Evolutionary conservation across 352 stramenopile species (phyloP).

Genomic region (Aphanomyces euteiches): DNA sequence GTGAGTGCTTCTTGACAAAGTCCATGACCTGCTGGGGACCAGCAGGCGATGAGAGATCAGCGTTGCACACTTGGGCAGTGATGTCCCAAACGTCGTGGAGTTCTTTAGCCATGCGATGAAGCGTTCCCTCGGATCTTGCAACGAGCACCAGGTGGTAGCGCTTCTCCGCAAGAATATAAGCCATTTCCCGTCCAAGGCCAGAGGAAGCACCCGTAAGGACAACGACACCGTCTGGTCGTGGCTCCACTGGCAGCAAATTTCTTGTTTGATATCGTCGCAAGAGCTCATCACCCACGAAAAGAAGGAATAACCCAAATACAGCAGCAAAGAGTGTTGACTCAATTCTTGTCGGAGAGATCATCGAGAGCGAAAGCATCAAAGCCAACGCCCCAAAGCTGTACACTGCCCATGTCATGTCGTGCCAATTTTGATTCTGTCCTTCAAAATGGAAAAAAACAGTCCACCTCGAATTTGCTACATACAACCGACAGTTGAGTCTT

Average conservation of each 20-base stretch:
- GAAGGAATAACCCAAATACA: background rate
- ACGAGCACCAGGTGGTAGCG: constrained; percentile 75
- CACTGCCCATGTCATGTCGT: background rate
- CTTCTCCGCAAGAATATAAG: constrained; percentile 71
- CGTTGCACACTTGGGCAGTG: constrained; percentile 54
- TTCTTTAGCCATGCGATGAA: constrained; percentile 67
- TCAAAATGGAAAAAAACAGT: no score
- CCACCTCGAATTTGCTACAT: no score
- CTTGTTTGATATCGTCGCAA: constrained; percentile 22
- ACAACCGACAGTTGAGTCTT: no score
- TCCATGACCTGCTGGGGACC: constrained; percentile 56
- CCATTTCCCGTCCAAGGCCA: constrained; percentile 72
- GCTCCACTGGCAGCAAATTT: constrained; percentile 78
- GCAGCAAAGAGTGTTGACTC: background rate
- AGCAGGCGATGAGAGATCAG: constrained; percentile 48
- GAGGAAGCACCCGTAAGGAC: constrained; percentile 72
- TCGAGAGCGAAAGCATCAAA: background rate
- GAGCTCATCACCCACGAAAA: constrained; percentile 12
- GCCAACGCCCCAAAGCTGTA: background rate
- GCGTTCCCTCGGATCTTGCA: constrained; percentile 48
- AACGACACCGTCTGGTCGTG: constrained; percentile 94
- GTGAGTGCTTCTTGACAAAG: constrained; percentile 52
- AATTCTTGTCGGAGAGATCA: background rate
- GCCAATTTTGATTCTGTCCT: no score
- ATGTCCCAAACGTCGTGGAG: constrained; percentile 69